phyloP scores from a whole-genome alignment of 768 basidiomycete genomes.

The Auricularia sp. region DNA sequence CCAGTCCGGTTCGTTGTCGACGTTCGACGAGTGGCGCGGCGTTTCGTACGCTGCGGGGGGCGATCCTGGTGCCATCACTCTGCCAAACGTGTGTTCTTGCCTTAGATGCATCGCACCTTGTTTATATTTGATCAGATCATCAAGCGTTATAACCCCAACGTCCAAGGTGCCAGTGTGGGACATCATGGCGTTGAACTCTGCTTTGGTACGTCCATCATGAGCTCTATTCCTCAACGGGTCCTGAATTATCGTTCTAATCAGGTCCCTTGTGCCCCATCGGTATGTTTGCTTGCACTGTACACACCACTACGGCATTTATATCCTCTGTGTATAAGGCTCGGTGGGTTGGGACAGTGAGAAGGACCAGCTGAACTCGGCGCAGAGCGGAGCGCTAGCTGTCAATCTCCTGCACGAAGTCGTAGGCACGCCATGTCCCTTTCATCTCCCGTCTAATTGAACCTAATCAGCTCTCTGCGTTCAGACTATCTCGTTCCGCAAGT shows the following conservation, averaged over 20 bases:
- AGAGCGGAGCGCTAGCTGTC: conserved; percentile 8
- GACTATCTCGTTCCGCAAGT: conserved; percentile 11
- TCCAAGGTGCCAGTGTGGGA: conserved; percentile 8
- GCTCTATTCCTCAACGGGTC: not conserved
- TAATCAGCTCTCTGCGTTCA: not conserved
- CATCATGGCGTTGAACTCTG: conserved; percentile 10
- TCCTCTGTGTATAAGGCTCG: conserved; percentile 1
- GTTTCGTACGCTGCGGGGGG: conserved; percentile 13
- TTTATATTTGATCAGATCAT: conserved; percentile 5
- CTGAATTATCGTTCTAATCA: not conserved
- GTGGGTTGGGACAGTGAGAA: conserved; percentile 9
- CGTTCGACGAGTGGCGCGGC: conserved; percentile 14
- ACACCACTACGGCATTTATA: not conserved
- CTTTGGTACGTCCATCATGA: conserved; percentile 6
- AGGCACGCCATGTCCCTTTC: not conserved
- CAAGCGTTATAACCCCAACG: conserved; percentile 8
- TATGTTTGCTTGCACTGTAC: not conserved
- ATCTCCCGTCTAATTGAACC: too few species aligned
- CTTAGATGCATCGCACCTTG: not conserved
- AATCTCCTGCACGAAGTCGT: conserved; percentile 9
- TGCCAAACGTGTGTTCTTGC: conserved; percentile 12
- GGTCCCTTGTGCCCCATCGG: not conserved
- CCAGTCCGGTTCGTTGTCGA: conserved; percentile 5
- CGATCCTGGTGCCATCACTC: conserved; percentile 12
- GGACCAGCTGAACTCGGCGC: conserved; percentile 10